Evolutionary conservation across 768 basidiomycete genomes (phyloP), one percentile per base, ranked within the genome.

Genomic region (Kwoniella bestiolae): DNA sequence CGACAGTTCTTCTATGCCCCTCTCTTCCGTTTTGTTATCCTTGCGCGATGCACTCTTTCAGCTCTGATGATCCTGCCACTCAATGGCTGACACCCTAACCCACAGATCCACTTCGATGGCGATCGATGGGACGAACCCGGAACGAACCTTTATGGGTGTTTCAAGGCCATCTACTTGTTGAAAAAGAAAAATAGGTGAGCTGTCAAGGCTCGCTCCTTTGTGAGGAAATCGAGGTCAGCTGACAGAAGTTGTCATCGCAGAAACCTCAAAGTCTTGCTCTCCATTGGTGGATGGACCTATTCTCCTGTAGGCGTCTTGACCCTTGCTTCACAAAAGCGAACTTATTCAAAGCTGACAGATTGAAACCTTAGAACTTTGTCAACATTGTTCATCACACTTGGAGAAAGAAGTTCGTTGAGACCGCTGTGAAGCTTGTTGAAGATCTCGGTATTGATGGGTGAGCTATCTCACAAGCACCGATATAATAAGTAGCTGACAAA

Each of bases 111-210:
- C 79, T 94, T 95, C 79, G 88, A 90, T 0, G 91, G 90, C 7
- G 96, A 99, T 81, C 90, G 89, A 3, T 99, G 96, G 96, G 90
- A 94, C 70, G 95, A 98, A 58, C 79, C 78, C 28, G 94, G 93
- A 47, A 89, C 85, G 68, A 96, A 98, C 80, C 86, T 98, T 18
- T 98, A 95, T 67, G 94, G 94, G 58, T 95, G 95, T 81, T 87
- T 98, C 83, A 96, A 95, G 78, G 91, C 91, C 55, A 86, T 98
- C 63, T 94, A 94, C 81, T 86, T 90, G 32, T 84, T 97, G 70
- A 98, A 98, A 85, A 90, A 94, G 78, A 80, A 86, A 68, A 84
- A 96, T 66, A 86, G 93, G 57, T 89, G 38, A 11, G 65, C 65
- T 31, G 1, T 7, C n/a, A n/a, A n/a, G n/a, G n/a, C n/a, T n/a